phyloP scores from a whole-genome alignment of 192 early-diverging fungal genomes.

The Chytriomyces confervae region DNA sequence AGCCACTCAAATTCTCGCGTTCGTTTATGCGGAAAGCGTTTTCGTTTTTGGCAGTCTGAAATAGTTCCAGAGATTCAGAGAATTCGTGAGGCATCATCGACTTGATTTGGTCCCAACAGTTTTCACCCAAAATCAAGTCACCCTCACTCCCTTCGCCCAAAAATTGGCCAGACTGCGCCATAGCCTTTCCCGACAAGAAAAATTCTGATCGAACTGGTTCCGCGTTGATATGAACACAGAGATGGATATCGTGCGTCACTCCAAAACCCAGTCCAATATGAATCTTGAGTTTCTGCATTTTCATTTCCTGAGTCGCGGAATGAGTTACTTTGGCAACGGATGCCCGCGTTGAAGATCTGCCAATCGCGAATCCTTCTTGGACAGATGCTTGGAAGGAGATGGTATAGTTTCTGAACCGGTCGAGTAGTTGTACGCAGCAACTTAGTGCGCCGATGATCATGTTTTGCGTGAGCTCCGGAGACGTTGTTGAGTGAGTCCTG shows the following conservation, averaged over 20 bases:
- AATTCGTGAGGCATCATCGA: too few relatives aligned
- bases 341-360: neutral
- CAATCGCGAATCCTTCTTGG: neutral
- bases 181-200: slow-evolving; percentile 31
- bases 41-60: too few relatives aligned
- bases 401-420: neutral
- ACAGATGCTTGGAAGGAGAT: neutral
- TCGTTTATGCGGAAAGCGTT: too few relatives aligned
- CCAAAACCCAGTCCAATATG: slow-evolving; percentile 8
- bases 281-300: neutral
- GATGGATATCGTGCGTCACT: neutral
- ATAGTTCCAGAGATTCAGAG: too few relatives aligned
- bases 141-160: slow-evolving; percentile 19
- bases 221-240: neutral
- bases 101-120: too few relatives aligned
- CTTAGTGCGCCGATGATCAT: neutral
- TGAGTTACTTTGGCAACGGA: too few relatives aligned
- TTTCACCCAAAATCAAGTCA: slow-evolving; percentile 5
- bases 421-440: neutral
- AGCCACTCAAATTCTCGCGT: too few relatives aligned
- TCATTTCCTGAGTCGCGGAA: neutral
- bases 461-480: neutral
- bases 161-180: neutral
- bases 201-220: slow-evolving; percentile 13
- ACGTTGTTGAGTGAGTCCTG: neutral